Evolutionary conservation across 176 grass and related monocot species (phyloP), one percentile per base, ranked within the genome.

Genomic region (Zizania latifolia): DNA sequence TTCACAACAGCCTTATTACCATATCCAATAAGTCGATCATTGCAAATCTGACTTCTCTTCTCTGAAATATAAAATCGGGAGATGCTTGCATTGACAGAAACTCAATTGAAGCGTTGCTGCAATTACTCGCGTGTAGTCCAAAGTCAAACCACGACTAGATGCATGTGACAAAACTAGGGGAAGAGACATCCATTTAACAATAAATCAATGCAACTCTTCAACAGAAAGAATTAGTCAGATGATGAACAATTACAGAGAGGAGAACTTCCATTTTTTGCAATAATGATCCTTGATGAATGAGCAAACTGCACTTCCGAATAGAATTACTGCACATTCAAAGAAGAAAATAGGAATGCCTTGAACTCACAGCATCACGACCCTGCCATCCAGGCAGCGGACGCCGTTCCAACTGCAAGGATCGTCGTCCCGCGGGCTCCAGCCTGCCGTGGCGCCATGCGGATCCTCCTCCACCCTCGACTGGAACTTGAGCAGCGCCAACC

Each of bases 401-500:
- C 96, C 89, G 5, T 75, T 89, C 96, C 96, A 99, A 37, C 78
- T 80, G 72, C 96, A 99, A n/a, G 92, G 89, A 64, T 88, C 53
- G 3, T 13, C 28, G 7, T 94, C 89, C 46, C 33, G 84, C 4
- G 70, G 57, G 84, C 67, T 78, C 96, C 96, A 99, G 36, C 77
- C 87, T 29, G 76, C 82, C 82, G 94, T 83, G 72, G 86, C 84
- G 15, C 86, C 92, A 84, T 75, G 78, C 0, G 89, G 92, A 68
- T 99, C 92, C 4, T 78, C 79, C 59, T 83, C 77, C 77, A 99
- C 86, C 76, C 82, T 90, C n/a, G 82, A 90, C 50, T 84, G 89
- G 53, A 99, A 90, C 67, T 86, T 75, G 76, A 94, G 84, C 56
- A 99, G 70, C 23, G 80, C 77, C 35, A 80, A 84, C 12, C 89